phyloP scores from a whole-genome alignment of 2,329 filamentous ascomycete species.

The Knoxdaviesia capensis region DNA sequence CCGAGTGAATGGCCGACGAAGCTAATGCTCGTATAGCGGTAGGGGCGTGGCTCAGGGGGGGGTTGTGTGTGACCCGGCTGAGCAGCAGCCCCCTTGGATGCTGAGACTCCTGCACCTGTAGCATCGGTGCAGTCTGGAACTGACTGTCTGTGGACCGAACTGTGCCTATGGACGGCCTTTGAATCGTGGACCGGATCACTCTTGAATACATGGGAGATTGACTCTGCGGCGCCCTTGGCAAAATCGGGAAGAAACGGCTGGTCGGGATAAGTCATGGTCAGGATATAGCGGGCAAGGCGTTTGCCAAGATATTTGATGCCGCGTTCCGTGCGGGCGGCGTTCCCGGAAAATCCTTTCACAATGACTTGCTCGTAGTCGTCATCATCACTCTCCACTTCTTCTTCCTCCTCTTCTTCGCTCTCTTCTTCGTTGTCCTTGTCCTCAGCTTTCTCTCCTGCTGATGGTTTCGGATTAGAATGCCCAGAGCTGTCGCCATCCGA shows the following conservation, averaged over 20 bases:
- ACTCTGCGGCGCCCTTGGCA: constrained; percentile 24
- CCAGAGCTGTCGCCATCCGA: constrained; percentile 1
- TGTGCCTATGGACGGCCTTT: constrained; percentile 36
- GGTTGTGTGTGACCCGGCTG: too few relatives aligned
- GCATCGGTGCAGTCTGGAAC: constrained; percentile 6
- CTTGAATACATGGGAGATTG: constrained; percentile 18
- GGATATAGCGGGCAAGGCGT: constrained; percentile 73
- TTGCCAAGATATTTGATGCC: constrained; percentile 97
- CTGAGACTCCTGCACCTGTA: too few relatives aligned
- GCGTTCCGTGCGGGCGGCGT: constrained; percentile 76
- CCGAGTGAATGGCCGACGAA: constrained; percentile 87
- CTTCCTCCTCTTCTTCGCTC: constrained; percentile 7
- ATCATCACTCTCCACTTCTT: constrained; percentile 24
- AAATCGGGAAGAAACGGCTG: constrained; percentile 61
- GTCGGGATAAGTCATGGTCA: constrained; percentile 82
- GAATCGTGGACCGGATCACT: constrained; percentile 20
- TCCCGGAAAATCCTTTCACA: constrained; percentile 75
- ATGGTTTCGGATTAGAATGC: neutral
- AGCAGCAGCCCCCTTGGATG: too few relatives aligned
- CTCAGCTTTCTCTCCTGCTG: neutral
- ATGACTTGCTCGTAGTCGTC: constrained; percentile 70
- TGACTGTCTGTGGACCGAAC: constrained; percentile 35
- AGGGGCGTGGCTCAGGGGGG: constrained; percentile 20
- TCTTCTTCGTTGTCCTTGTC: constrained; percentile 8
- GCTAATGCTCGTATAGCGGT: constrained; percentile 83